phyloP scores from a whole-genome alignment of 305 asterid genomes.

The Solanum chacoense region DNA sequence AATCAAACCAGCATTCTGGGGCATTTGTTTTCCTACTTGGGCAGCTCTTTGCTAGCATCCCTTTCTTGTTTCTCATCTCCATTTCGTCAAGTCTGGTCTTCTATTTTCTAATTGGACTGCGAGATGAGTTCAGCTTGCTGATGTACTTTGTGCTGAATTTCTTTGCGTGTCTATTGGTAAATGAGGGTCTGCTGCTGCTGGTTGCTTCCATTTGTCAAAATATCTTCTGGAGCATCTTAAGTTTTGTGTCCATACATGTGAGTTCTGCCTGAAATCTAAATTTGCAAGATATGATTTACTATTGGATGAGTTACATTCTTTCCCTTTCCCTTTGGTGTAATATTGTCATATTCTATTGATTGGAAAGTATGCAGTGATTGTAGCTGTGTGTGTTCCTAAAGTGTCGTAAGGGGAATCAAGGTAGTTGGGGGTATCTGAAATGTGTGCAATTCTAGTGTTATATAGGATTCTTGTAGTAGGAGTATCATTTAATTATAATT shows the following conservation, averaged over 20 bases:
- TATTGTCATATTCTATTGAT: neutral
- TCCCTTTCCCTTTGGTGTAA: neutral
- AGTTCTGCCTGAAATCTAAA: constrained; percentile 21
- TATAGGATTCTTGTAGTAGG: neutral
- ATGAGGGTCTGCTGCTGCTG: constrained; percentile 78
- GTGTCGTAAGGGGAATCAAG: neutral
- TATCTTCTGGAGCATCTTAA: constrained; percentile 64
- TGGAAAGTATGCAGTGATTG: neutral
- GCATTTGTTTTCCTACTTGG: constrained; percentile 51
- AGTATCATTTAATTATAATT: neutral
- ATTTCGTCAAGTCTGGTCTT: constrained; percentile 80
- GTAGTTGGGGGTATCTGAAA: neutral
- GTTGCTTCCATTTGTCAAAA: constrained; percentile 56
- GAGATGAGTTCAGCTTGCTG: constrained; percentile 76
- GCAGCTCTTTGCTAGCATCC: constrained; percentile 79
- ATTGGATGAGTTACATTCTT: neutral
- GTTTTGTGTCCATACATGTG: constrained; percentile 65
- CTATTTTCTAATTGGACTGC: constrained; percentile 87
- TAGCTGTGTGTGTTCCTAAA: neutral
- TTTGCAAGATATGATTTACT: neutral
- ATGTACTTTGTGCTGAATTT: constrained; percentile 76
- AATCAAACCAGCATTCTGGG: constrained; percentile 74
- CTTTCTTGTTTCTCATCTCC: constrained; percentile 87
- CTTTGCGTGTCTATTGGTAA: constrained; percentile 82
- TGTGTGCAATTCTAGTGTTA: neutral